Base-by-base conservation (phyloP, 1,284 basidiomycete species). In the Puccinia triticina region DNA sequence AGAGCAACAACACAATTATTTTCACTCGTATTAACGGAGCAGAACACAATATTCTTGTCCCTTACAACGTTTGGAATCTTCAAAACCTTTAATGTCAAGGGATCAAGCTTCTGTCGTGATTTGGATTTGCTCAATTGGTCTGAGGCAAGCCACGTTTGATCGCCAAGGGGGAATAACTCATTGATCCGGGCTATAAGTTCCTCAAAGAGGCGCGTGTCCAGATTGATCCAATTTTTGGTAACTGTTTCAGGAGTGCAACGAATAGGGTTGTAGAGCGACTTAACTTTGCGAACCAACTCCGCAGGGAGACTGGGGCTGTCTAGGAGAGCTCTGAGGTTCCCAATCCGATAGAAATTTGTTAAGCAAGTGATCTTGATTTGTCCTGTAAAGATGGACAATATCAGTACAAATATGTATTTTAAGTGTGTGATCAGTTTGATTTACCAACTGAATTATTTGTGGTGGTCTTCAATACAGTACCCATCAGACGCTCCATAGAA, bases 1-100 rank as follows among this genome's bases (percentile, higher is more conserved):
- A 76, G 48, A n/a, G 74, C 53, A 18, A 76, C 32, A 57, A 57
- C n/a, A 76, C 34, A 76, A 26, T 76, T 76, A n/a, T 76, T 57
- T 43, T 50, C 37, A 26, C 61, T 76, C 2, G 14, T 37, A 2
- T 57, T 32, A 4, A 40, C 1, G 0, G 29, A n/a, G 2, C 55
- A 76, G 37, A 37, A 61, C 4, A 76, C 8, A 23, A 59, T 53
- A n/a, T n/a, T n/a, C 26, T 64, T 34, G 14, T 40, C 55, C 11
- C 34, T 37, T 2, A 11, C 34, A 12, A 8, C 4, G 40, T 76
- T 61, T 3, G 11, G 34, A 50, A 76, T 12, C n/a, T 53, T 10
- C 14, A 8, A 11, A n/a, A 29, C 23, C 26, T 10, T 2, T 2
- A 48, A 74, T 1, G n/a, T 23, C 2, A 69, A 4, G n/a, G 40